Base-by-base conservation (phyloP, 2,329 filamentous ascomycete species). In the Echinosphaeria canescens region DNA sequence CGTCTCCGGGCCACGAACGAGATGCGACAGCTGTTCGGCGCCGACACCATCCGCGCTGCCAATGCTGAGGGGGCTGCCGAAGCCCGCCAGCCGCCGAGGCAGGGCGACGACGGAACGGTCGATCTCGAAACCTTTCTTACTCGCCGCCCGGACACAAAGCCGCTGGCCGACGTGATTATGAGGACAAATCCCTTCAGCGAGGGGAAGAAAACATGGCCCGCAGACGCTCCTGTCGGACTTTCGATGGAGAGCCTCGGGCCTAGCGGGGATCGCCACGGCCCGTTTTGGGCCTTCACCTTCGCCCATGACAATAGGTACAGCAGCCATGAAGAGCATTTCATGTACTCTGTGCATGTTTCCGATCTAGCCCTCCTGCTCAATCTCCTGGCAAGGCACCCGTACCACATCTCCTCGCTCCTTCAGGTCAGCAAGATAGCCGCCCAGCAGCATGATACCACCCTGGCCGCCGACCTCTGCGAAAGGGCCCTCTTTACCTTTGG, bases 341-440 rank as follows among this genome's bases (percentile, higher is more conserved):
- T 81, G 29, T 53, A 57, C 11, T 74, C 72, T 35, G 82, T 92
- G n/a, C 73, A 78, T 38, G 78, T 88, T 60, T 57, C 63, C 35
- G 78, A 93, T 39, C 80, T 81, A 4, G 74, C 90, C 48, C 62
- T 72, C 29, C 65, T 98, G 51, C 70, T 95, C 23, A 54, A 71
- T 19, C 64, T 88, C 27, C 56, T 95, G 3, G 62, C 68, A 33
- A 56, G 59, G 36, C 71, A 81, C 38, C 78, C 85, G 4, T 95
- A 93, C 45, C 84, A 95, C 43, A 75, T 95, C 36, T 88, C 81
- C 2, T 84, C 80, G 3, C 62, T 95, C n/a, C 69, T 95, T 13
- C 84, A 93, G 44, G 82, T 91, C 15, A 90, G 80, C 33, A 80
- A 81, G 43, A 76, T 95, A 26, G 82, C 82, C 10, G 85, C 88